Base-by-base conservation (phyloP, 2,329 filamentous ascomycete genomes). In the Rutstroemia sp. region DNA sequence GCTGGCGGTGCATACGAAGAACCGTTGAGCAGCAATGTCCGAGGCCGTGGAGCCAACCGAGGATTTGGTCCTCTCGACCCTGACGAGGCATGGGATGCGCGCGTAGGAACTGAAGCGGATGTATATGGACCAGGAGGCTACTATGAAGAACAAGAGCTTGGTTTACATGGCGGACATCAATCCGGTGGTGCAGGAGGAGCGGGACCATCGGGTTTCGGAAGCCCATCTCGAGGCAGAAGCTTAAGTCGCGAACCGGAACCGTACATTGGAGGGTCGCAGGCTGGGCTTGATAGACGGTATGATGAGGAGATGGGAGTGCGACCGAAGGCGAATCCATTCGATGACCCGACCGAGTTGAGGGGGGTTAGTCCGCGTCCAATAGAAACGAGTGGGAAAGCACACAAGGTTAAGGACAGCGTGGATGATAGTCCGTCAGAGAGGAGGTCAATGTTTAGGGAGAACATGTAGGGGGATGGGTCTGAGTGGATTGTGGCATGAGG, bases 31-130 rank as follows among this genome's bases (percentile, higher is more conserved):
- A 71, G 70, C 51, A 65, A 66, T 56, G 69, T 67, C 14, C 60
- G 67, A 41, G 71, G 70, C 54, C 61, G 70, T 37, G 73, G 73
- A 47, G 73, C 75, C 55, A 76, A 77, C 54, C 72, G 80, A 54
- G 82, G 82, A 21, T 85, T 87, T 69, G 83, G 84, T 1, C 76
- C 83, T 4, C 78, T 90, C 47, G 89, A 94, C 66, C 88, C 88
- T 1, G 89, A 95, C 68, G 88, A 92, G 67, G 88, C 89, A 2
- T 95, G 90, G 90, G 89, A 94, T 73, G 73, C 88, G 61, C 78
- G 88, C 58, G 88, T 95, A 4, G 88, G 87, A 57, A 78, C 83
- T 64, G 88, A 92, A 70, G 82, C 85, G 17, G 84, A 87, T 67
- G 73, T 72, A 12, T 84, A 85, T 68, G 81, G 80, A 2, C 73